These are phyloP conservation scores for Lanzia echinophila DNA, from an alignment of 2,329 filamentous ascomycete species.

Conservation along the genomic window DNA sequence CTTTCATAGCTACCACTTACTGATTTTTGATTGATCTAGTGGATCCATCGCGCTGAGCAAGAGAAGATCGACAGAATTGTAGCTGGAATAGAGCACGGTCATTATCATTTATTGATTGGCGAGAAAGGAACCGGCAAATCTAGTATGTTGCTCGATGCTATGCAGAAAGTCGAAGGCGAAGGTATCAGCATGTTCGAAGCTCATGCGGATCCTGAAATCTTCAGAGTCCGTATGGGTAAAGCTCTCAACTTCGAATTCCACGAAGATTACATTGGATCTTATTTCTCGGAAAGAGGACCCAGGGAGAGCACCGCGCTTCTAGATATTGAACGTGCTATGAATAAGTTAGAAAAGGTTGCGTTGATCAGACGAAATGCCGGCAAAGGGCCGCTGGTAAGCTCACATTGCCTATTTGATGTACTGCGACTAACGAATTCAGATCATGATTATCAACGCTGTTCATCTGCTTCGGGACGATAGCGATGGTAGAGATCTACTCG, in stretches of 20 bases:
- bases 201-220: constrained; percentile 90
- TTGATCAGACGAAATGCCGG: constrained; percentile 55
- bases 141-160: constrained; percentile 91
- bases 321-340: constrained; percentile 93
- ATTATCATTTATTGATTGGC: constrained; percentile 87
- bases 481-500: constrained; percentile 85
- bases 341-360: constrained; percentile 96
- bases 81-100: constrained; percentile 62
- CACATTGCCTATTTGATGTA: background rate
- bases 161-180: constrained; percentile 85
- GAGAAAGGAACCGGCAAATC: constrained; percentile 97
- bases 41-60: constrained; percentile 83
- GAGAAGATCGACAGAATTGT: constrained; percentile 75
- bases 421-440: background rate
- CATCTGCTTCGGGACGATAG: constrained; percentile 89
- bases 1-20: too few species aligned
- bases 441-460: constrained; percentile 83
- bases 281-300: constrained; percentile 91
- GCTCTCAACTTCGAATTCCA: constrained; percentile 95
- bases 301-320: constrained; percentile 86
- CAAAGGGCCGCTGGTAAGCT: constrained; percentile 61
- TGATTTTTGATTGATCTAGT: constrained; percentile 31
- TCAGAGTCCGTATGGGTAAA: constrained; percentile 86
- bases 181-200: constrained; percentile 94
- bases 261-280: constrained; percentile 93